Percentiles rank a stretch among this genome's conserved stretches.
Conservation (phyloP, 164 flowering plant genomes). For the Magnolia kwangsiensis region DNA sequence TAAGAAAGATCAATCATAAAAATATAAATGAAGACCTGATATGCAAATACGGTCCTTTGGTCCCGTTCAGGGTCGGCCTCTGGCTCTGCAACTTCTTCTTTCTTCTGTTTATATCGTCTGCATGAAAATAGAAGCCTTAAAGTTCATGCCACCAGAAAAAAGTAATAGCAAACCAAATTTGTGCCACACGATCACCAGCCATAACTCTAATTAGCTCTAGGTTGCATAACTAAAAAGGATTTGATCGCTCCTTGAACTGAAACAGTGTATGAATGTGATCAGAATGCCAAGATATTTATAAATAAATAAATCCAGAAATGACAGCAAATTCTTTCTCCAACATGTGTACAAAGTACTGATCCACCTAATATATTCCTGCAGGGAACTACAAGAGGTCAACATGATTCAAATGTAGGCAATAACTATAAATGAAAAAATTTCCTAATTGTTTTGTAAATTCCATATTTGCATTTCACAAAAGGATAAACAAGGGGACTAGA, state of each 20-base stretch:
- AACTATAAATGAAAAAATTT: background rate
- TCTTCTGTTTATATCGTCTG: conserved; percentile 82
- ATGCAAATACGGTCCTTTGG: conserved; percentile 97
- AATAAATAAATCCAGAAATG: conserved; percentile 10
- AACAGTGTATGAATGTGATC: background rate
- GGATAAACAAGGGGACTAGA: background rate
- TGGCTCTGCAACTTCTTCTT: conserved; percentile 68
- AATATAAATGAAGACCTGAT: conserved; percentile 54
- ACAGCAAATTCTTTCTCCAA: conserved; percentile 34
- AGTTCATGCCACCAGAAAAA: background rate
- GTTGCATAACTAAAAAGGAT: background rate
- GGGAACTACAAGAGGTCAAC: conserved; percentile 51
- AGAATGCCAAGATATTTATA: background rate
- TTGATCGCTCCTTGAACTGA: background rate
- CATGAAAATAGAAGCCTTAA: conserved; percentile 23
- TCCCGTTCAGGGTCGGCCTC: conserved; percentile 96
- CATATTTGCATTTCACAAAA: background rate
- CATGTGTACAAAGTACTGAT: conserved; percentile 32
- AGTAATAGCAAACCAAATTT: background rate
- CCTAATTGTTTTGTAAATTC: background rate
- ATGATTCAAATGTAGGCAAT: conserved; percentile 9
- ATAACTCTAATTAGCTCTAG: background rate
- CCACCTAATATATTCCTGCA: conserved; percentile 49
- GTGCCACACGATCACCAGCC: background rate
- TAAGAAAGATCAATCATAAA: background rate